Conservation (phyloP, 2,329 filamentous ascomycete species). For the Meredithiella fracta region DNA sequence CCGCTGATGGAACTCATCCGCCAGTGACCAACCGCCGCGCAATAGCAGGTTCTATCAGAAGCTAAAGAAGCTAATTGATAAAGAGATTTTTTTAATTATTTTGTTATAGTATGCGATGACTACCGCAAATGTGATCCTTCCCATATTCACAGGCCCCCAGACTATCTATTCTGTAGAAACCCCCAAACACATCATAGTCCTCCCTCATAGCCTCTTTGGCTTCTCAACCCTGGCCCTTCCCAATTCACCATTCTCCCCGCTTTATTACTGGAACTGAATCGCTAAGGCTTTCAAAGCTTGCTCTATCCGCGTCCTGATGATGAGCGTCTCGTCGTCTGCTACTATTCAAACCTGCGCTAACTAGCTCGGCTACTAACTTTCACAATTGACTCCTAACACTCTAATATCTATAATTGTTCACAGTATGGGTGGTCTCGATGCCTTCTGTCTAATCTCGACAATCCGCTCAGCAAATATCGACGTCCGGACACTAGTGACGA, state of each 20-base stretch:
- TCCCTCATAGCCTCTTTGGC: conserved; percentile 48
- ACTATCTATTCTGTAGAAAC: conserved; percentile 6
- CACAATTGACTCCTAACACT: conserved; percentile 22
- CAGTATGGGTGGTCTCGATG: conserved; percentile 49
- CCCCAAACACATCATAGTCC: conserved; percentile 44
- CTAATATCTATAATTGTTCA: conserved; percentile 66
- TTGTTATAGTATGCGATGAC: conserved; percentile 10
- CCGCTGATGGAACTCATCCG: background rate
- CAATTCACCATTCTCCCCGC: conserved; percentile 31
- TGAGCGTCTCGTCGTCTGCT: conserved; percentile 44
- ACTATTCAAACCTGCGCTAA: conserved; percentile 44
- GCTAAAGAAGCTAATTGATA: conserved; percentile 10
- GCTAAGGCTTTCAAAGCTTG: conserved; percentile 37
- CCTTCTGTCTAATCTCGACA: conserved; percentile 46
- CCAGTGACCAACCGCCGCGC: background rate
- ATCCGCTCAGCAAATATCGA: conserved; percentile 30
- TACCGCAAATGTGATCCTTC: conserved; percentile 5
- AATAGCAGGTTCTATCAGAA: background rate
- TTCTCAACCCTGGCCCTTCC: conserved; percentile 41
- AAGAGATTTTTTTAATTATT: conserved; percentile 13
- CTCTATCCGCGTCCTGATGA: conserved; percentile 38
- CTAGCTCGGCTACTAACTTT: conserved; percentile 39
- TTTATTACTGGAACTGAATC: conserved; percentile 52
- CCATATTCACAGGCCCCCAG: background rate
- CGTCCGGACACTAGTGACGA: conserved; percentile 36